Evolutionary conservation across 768 basidiomycete genomes (phyloP).

Genomic region (Suillus tomentosus): DNA sequence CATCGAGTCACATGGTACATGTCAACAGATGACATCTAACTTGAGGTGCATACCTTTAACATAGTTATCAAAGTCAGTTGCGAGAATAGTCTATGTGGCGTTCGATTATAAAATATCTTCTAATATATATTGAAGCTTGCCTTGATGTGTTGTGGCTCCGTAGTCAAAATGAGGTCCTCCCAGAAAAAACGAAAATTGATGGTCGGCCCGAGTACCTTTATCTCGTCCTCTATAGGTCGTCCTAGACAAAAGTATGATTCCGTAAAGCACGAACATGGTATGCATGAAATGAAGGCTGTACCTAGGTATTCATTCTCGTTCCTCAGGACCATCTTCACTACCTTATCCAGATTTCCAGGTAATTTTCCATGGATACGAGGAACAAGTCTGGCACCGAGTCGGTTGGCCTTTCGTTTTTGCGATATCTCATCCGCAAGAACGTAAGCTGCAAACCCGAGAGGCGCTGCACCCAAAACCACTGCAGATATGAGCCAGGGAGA

Average conservation of each 20-base stretch:
- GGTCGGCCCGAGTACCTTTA: constrained; percentile 26
- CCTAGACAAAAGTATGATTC: constrained; percentile 20
- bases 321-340: constrained; percentile 23
- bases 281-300: constrained; percentile 13
- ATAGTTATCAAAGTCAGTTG: constrained; percentile 45
- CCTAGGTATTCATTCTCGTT: constrained; percentile 39
- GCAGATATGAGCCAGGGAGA: constrained; percentile 10
- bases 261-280: background rate
- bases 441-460: constrained; percentile 10
- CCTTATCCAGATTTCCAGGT: constrained; percentile 38
- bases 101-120: background rate
- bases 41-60: constrained; percentile 39
- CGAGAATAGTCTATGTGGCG: constrained; percentile 37
- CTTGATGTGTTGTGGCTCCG: constrained; percentile 51
- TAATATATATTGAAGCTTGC: constrained; percentile 15
- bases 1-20: background rate
- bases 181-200: constrained; percentile 51
- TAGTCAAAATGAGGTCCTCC: constrained; percentile 50
- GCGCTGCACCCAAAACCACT: constrained; percentile 11
- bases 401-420: constrained; percentile 23
- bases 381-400: constrained; percentile 29
- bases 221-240: constrained; percentile 24
- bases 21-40: background rate
- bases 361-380: constrained; percentile 34
- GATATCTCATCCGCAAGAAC: constrained; percentile 10